A percentile compares a stretch with the other conserved stretches of the same genome.
phyloP scores from a whole-genome alignment of 73 alveolate genomes.

The Loxodes magnus region DNA sequence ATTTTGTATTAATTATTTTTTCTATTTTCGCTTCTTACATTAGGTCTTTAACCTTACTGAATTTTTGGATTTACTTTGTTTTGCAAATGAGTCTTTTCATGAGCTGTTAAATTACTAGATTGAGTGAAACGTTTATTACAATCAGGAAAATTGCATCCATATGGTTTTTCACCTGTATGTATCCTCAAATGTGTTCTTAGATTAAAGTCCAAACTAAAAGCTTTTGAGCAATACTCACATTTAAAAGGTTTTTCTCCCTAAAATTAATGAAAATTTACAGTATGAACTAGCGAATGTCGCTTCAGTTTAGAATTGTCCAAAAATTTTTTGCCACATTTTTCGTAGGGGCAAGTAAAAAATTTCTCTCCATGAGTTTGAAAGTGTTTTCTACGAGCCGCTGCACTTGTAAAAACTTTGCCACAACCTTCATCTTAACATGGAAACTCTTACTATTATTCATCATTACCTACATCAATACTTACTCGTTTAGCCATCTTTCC shows the following conservation, averaged over 20 bases:
- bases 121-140: slow-evolving; percentile 83
- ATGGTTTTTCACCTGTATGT: slow-evolving; percentile 93
- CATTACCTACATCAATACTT: too few relatives aligned
- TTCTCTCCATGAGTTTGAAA: slow-evolving; percentile 83
- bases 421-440: slow-evolving; percentile 71
- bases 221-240: slow-evolving; percentile 79
- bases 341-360: slow-evolving; percentile 48
- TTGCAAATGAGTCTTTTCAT: too few relatives aligned
- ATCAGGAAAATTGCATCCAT: slow-evolving; percentile 77
- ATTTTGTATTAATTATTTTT: too few relatives aligned
- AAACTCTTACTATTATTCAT: too few relatives aligned
- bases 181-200: slow-evolving; percentile 76
- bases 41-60: too few relatives aligned
- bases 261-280: too few relatives aligned
- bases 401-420: slow-evolving; percentile 59
- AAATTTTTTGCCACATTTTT: slow-evolving; percentile 80
- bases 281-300: slow-evolving; percentile 83
- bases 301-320: slow-evolving; percentile 72
- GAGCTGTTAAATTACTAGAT: slow-evolving; percentile 78
- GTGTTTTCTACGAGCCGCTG: slow-evolving; percentile 65
- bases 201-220: slow-evolving; percentile 77
- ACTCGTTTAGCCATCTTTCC: too few relatives aligned
- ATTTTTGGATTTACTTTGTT: too few relatives aligned
- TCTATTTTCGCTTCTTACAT: too few relatives aligned
- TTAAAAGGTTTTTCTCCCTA: slow-evolving; percentile 87